These are phyloP conservation scores for Glonium stellatum DNA, from an alignment of 495 filamentous ascomycete species.

Conservation along the genomic window DNA sequence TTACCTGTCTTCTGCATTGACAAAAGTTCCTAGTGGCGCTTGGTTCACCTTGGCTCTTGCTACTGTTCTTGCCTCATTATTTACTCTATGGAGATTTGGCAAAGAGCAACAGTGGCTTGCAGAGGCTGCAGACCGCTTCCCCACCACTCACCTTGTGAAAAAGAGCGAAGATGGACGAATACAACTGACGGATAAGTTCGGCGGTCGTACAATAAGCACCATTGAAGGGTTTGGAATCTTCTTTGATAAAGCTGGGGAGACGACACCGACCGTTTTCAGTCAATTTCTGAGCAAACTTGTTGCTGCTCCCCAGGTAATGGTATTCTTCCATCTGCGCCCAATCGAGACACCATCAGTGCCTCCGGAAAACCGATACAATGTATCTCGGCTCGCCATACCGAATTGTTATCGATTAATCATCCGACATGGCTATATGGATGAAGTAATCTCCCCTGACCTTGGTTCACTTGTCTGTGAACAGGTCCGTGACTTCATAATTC, in stretches of 20 bases:
- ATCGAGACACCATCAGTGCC: constrained; percentile 27
- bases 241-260: constrained; percentile 37
- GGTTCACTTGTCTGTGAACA: constrained; percentile 54
- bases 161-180: constrained; percentile 18
- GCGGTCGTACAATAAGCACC: constrained; percentile 19
- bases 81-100: constrained; percentile 67
- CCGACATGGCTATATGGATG: constrained; percentile 64
- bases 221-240: constrained; percentile 36
- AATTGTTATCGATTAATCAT: constrained; percentile 61
- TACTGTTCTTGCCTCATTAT: constrained; percentile 48
- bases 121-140: constrained; percentile 54
- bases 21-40: constrained; percentile 63
- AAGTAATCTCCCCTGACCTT: constrained; percentile 56
- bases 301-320: constrained; percentile 30
- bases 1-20: constrained; percentile 59
- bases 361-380: constrained; percentile 42
- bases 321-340: constrained; percentile 35
- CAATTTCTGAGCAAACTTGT: constrained; percentile 35
- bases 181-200: constrained; percentile 22
- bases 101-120: constrained; percentile 68
- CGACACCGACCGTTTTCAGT: constrained; percentile 31
- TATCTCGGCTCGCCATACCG: constrained; percentile 43
- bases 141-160: constrained; percentile 28
- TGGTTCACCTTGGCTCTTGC: constrained; percentile 69
- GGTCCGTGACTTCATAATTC: constrained; percentile 47